Evolutionary conservation across 352 stramenopile genomes (phyloP).

Genomic region (Phytopythium kandeliae): DNA sequence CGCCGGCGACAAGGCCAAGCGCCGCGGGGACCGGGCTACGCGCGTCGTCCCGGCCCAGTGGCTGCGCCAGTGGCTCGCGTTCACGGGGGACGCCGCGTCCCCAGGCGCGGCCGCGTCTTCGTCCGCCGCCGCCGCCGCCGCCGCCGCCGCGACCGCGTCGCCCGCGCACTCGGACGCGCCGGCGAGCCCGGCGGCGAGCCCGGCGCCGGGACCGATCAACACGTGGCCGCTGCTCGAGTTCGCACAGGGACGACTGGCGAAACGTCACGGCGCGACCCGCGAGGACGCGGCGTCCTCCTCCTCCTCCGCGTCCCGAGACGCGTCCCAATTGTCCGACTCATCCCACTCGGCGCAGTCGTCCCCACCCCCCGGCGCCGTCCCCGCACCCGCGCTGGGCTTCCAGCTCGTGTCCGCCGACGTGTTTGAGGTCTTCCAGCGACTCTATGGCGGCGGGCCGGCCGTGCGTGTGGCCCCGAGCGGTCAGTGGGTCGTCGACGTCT

Average conservation of each 20-base stretch:
- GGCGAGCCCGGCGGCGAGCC: too few species aligned
- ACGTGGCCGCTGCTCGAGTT: slow-evolving; percentile 59
- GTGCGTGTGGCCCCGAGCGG: slow-evolving; percentile 27
- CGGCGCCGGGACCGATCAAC: slow-evolving; percentile 42
- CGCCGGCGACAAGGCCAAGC: slow-evolving; percentile 48
- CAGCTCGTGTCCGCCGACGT: slow-evolving; percentile 63
- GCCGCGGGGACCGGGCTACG: slow-evolving; percentile 37
- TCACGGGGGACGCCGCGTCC: slow-evolving; percentile 14
- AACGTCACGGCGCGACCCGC: slow-evolving; percentile 34
- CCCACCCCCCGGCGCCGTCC: slow-evolving; percentile 14
- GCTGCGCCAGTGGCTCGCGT: slow-evolving; percentile 59
- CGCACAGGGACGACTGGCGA: slow-evolving; percentile 36
- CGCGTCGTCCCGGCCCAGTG: slow-evolving; percentile 56
- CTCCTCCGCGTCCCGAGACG: too few species aligned
- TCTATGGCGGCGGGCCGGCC: slow-evolving; percentile 57
- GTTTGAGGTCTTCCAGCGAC: slow-evolving; percentile 61
- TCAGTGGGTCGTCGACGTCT: slow-evolving; percentile 42
- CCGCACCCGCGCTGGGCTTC: slow-evolving; percentile 32
- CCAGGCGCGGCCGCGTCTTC: too few species aligned
- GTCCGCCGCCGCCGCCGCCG: too few species aligned
- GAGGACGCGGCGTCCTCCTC: slow-evolving; percentile 9
- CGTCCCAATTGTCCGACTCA: too few species aligned
- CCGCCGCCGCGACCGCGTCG: too few species aligned
- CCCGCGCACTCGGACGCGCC: too few species aligned
- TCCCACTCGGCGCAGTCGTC: too few species aligned